phyloP scores from a whole-genome alignment of 2,329 filamentous ascomycete genomes.

The Aspergillus sp. region DNA sequence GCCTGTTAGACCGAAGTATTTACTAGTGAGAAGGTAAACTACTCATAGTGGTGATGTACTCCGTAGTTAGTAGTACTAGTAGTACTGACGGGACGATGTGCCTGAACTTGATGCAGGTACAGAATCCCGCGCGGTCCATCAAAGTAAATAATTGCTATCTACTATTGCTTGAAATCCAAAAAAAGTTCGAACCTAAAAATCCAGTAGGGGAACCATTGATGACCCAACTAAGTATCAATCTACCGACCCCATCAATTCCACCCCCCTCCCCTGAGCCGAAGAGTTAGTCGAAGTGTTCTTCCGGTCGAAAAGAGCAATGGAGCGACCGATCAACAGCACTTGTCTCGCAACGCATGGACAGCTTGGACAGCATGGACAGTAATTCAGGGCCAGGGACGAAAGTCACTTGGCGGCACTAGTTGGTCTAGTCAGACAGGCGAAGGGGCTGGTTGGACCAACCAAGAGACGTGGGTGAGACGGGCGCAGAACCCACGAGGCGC shows the following conservation, averaged over 20 bases:
- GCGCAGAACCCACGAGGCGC: conserved; percentile 14
- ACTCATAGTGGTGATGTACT: too few relatives aligned
- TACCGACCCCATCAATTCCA: neutral
- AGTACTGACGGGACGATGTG: too few relatives aligned
- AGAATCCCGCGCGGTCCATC: too few relatives aligned
- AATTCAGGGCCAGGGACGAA: conserved; percentile 2
- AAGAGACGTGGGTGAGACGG: neutral
- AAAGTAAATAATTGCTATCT: too few relatives aligned
- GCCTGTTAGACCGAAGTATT: too few relatives aligned
- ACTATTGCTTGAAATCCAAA: too few relatives aligned
- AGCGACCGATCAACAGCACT: conserved; percentile 20
- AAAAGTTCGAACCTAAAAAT: neutral
- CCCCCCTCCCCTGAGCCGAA: neutral
- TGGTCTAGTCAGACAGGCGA: conserved; percentile 11
- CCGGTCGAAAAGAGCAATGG: conserved; percentile 17
- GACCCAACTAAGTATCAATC: neutral
- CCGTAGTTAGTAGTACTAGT: too few relatives aligned
- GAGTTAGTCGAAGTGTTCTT: neutral
- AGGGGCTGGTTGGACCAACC: conserved; percentile 18
- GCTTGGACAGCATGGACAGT: neutral
- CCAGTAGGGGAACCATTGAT: neutral
- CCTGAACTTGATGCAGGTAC: too few relatives aligned
- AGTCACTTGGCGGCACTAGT: conserved; percentile 10
- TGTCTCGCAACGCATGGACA: conserved; percentile 5
- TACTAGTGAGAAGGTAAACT: too few relatives aligned